A percentile compares a stretch with the other conserved stretches of the same genome.
Conservation (phyloP, 169 alveolate genomes). For the Plasmodium gaboni region DNA sequence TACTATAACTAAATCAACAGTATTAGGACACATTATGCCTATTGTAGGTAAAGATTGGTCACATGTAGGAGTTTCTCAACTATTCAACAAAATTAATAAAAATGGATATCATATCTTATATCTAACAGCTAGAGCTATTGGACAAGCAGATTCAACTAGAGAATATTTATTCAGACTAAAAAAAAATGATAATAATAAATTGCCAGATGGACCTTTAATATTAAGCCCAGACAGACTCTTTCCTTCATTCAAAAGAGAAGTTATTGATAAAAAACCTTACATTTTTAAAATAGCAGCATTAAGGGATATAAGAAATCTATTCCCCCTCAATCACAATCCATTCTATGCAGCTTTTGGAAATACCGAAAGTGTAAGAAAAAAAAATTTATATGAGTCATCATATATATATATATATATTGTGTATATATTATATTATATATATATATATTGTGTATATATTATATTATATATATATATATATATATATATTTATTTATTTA, state of each 20-base stretch:
- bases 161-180: slow-evolving; percentile 92
- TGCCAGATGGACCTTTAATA: slow-evolving; percentile 96
- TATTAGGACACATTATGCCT: slow-evolving; percentile 97
- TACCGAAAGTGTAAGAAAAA: slow-evolving; percentile 91
- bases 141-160: slow-evolving; percentile 96
- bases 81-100: slow-evolving; percentile 91
- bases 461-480: not conserved
- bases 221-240: slow-evolving; percentile 97
- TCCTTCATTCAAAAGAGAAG: slow-evolving; percentile 96
- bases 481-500: slow-evolving; percentile 1
- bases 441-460: not conserved
- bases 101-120: slow-evolving; percentile 97
- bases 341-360: slow-evolving; percentile 99
- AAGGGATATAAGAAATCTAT: slow-evolving; percentile 93
- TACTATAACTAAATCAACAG: slow-evolving; percentile 96
- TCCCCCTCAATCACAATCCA: slow-evolving; percentile 92
- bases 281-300: slow-evolving; percentile 96
- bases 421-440: not conserved
- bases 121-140: slow-evolving; percentile 98
- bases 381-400: not conserved
- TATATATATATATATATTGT: slow-evolving; percentile 2
- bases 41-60: slow-evolving; percentile 98
- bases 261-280: slow-evolving; percentile 95
- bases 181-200: slow-evolving; percentile 89
- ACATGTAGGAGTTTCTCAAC: slow-evolving; percentile 96